Evolutionary conservation across 169 alveolate species (phyloP).

Genomic region (Eimeria tenella): DNA sequence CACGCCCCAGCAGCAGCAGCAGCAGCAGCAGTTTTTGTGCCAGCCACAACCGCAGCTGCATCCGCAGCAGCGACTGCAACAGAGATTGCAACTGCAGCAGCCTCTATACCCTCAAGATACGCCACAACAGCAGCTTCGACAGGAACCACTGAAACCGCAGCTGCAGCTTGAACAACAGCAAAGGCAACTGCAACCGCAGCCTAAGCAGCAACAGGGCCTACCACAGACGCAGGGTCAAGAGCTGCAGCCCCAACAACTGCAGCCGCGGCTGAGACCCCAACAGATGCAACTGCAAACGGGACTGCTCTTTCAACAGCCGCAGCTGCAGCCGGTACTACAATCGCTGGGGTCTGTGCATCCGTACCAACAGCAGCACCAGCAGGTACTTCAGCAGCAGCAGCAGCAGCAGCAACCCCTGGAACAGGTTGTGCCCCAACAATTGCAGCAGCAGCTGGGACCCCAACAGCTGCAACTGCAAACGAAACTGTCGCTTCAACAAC

Average conservation of each 20-base stretch:
- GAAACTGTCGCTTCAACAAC: background rate
- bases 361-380: background rate
- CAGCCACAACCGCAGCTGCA: background rate
- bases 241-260: background rate
- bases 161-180: slow-evolving; percentile 1
- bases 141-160: background rate
- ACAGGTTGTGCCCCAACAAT: background rate
- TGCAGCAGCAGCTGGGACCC: slow-evolving; percentile 14
- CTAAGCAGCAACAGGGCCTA: background rate
- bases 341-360: background rate
- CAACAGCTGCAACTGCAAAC: background rate
- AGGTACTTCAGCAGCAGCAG: background rate
- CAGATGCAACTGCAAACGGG: background rate
- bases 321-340: background rate
- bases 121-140: slow-evolving; percentile 8
- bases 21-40: background rate
- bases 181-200: background rate
- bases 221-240: background rate
- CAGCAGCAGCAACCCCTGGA: background rate
- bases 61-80: background rate
- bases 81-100: background rate
- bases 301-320: background rate
- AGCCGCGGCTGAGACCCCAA: background rate
- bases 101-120: background rate
- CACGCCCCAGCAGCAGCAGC: background rate